phyloP scores from a whole-genome alignment of 2,329 filamentous ascomycete species.

The Fusarium cyanostomum region DNA sequence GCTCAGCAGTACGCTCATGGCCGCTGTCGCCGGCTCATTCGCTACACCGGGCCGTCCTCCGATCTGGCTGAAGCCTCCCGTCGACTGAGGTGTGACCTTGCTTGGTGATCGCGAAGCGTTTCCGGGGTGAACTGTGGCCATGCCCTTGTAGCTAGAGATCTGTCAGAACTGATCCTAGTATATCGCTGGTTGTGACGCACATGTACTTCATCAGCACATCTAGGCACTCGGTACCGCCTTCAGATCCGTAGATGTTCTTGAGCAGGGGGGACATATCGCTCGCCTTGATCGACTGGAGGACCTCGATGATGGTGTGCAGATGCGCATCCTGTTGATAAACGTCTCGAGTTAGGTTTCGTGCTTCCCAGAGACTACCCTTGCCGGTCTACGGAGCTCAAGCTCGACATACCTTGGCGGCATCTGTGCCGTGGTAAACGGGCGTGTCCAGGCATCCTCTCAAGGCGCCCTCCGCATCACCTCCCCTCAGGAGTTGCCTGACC shows the following conservation, averaged over 20 bases:
- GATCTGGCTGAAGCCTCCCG: slow-evolving; percentile 85
- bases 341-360: slow-evolving; percentile 4
- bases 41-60: slow-evolving; percentile 60
- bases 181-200: slow-evolving; percentile 60
- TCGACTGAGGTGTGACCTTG: slow-evolving; percentile 75
- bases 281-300: slow-evolving; percentile 94
- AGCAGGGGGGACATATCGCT: slow-evolving; percentile 94
- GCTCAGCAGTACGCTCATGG: slow-evolving; percentile 95
- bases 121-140: slow-evolving; percentile 64
- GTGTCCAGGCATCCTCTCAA: slow-evolving; percentile 85
- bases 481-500: slow-evolving; percentile 86
- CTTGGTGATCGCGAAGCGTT: slow-evolving; percentile 55
- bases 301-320: slow-evolving; percentile 87
- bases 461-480: slow-evolving; percentile 88
- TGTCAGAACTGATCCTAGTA: slow-evolving; percentile 16
- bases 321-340: slow-evolving; percentile 74
- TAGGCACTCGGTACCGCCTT: slow-evolving; percentile 83
- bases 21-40: slow-evolving; percentile 78
- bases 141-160: slow-evolving; percentile 82
- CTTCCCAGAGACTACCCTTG: background rate
- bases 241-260: slow-evolving; percentile 78
- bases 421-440: slow-evolving; percentile 75
- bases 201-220: slow-evolving; percentile 99
- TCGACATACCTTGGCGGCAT: slow-evolving; percentile 63
- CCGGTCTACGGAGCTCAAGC: background rate